Conservation (phyloP, 345 rosid genomes). For the Eucalyptus shirleyi region DNA sequence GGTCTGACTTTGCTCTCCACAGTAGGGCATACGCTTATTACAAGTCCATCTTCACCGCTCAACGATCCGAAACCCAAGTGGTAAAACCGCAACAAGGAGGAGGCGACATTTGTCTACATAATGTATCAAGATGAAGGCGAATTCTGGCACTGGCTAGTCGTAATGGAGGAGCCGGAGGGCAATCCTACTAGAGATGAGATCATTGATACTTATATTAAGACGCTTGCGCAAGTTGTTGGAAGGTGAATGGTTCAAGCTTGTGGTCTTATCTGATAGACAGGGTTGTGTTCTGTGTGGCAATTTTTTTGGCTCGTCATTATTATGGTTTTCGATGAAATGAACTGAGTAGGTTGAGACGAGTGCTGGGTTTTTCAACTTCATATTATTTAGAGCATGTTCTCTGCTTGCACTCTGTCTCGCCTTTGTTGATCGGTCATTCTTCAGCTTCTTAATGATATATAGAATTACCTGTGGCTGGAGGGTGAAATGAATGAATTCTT, state of each 20-base stretch:
- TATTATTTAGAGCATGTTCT: not conserved
- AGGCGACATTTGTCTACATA: no score
- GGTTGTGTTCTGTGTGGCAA: no score
- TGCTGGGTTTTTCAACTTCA: not conserved
- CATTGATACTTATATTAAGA: conserved; percentile 68
- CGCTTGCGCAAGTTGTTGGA: conserved; percentile 58
- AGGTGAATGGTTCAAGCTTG: conserved; percentile 19
- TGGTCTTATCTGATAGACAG: no score
- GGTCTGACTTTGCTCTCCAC: no score
- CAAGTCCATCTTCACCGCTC: no score
- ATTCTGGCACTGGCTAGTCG: conserved; percentile 7
- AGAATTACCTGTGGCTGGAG: not conserved
- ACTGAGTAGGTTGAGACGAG: not conserved
- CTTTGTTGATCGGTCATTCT: not conserved
- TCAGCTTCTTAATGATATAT: not conserved
- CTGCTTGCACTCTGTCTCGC: not conserved
- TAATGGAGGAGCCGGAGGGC: conserved; percentile 62
- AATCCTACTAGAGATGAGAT: conserved; percentile 78
- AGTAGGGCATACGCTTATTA: no score
- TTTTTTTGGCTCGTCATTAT: no score
- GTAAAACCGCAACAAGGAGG: no score
- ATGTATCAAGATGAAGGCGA: no score
- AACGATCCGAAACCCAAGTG: no score
- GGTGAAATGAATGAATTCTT: not conserved
- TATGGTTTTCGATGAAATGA: no score